These are phyloP conservation scores for Sarcocystis neurona DNA, from an alignment of 169 alveolate species.

Conservation along the genomic window DNA sequence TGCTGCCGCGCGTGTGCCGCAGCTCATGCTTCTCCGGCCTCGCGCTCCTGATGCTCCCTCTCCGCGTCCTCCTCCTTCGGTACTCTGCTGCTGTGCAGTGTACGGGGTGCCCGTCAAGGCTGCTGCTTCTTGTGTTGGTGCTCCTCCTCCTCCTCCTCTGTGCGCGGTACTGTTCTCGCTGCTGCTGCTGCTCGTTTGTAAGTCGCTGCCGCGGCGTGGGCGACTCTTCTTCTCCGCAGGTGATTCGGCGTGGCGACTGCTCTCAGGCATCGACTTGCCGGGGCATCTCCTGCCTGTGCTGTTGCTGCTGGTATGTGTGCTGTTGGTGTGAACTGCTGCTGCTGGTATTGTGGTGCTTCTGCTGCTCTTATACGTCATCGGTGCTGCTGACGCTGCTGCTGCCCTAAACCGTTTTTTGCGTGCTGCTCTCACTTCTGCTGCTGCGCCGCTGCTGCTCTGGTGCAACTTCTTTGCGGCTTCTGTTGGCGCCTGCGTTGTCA, in stretches of 20 bases:
- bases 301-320: no score
- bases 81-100: neutral
- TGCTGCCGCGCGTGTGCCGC: neutral
- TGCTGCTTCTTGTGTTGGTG: neutral
- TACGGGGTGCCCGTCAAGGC: neutral
- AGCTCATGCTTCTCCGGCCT: neutral
- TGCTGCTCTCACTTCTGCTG: neutral
- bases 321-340: no score
- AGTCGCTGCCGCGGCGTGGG: neutral
- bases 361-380: no score
- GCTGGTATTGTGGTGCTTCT: no score
- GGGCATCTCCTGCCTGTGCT: no score
- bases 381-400: neutral
- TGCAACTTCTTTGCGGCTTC: no score
- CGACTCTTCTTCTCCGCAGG: no score
- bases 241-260: no score
- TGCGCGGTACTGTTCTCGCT: no score
- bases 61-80: neutral
- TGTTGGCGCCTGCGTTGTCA: neutral
- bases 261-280: no score
- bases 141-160: neutral
- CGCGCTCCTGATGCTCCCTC: neutral
- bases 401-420: neutral
- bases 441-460: no score
- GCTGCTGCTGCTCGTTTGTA: no score